Evolutionary conservation across 768 basidiomycete species (phyloP), one percentile per base, ranked within the genome.

Genomic region (Phaffia australis): DNA sequence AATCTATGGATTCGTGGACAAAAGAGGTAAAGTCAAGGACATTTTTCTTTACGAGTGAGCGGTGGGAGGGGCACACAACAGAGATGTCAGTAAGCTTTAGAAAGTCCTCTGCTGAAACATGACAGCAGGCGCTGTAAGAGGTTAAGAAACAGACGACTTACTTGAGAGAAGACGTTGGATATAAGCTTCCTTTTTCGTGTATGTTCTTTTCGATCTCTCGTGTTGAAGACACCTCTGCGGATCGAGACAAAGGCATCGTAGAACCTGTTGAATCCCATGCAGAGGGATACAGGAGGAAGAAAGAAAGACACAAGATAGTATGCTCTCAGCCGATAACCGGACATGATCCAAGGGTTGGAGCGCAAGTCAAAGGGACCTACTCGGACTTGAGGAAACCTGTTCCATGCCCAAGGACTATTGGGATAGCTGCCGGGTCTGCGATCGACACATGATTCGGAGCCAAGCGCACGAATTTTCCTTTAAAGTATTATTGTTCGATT

Each of bases 161-260:
- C 56, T 49, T 60, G 58, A 30, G 69, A 60, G 63, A 70, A 66
- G 70, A 74, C 30, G 65, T 73, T 63, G 55, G 62, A 85, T 56
- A 94, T 83, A 68, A 95, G 88, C 78, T 94, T 94, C 78, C 89
- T 85, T 77, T 92, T 94, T 52, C 90, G 84, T 7, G 87, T 81
- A 74, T 94, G 90, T 65, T 89, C 87, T 7, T 76, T 73, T 42
- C 88, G 83, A 72, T 87, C 83, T 55, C 88, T 64, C 0, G 73
- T 74, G 69, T 75, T 76, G 69, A 75, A 75, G 19, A 76, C 66
- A 0, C 74, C 72, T 51, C 77, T 65, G 46, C 78, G 79, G 65
- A 87, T 87, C 32, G 85, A 85, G 29, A 89, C 86, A 71, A 90
- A 89, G 11, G 76, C 74, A 59, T 75, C 72, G 64, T 75, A 68